Conservation (phyloP, 441 rosid genomes). For the Corymbia calophylla region DNA sequence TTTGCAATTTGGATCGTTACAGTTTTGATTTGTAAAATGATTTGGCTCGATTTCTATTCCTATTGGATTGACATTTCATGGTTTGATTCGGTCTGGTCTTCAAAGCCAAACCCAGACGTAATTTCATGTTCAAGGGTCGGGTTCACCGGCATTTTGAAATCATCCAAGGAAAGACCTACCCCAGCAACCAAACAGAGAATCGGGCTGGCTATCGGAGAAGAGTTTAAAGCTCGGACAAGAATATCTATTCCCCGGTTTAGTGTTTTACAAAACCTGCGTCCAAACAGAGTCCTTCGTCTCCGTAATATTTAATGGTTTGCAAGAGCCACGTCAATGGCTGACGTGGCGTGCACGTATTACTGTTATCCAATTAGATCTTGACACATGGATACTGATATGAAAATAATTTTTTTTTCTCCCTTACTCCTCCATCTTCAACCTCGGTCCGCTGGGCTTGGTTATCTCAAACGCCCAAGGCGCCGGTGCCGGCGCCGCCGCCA, state of each 20-base stretch:
- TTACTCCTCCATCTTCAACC: no score
- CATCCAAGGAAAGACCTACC: neutral
- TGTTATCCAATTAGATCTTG: no score
- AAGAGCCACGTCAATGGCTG: no score
- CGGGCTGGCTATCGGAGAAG: neutral
- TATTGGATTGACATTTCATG: accelerated
- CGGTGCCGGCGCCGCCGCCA: no score
- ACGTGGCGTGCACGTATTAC: no score
- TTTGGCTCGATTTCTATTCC: neutral
- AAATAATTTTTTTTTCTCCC: no score
- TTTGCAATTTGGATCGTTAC: neutral
- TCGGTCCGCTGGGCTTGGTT: no score
- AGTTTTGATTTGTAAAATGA: accelerated
- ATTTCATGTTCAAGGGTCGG: neutral
- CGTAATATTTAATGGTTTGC: neutral
- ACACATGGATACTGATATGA: no score
- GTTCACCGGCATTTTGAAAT: neutral
- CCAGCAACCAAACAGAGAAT: accelerated
- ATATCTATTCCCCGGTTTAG: neutral
- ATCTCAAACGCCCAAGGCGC: no score
- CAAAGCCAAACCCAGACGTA: neutral
- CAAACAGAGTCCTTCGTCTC: neutral
- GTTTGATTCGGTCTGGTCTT: neutral
- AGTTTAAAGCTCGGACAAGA: neutral
- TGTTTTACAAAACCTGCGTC: neutral